Base-by-base conservation (phyloP, 2,329 filamentous ascomycete genomes). In the Graphilbum fragrans region DNA sequence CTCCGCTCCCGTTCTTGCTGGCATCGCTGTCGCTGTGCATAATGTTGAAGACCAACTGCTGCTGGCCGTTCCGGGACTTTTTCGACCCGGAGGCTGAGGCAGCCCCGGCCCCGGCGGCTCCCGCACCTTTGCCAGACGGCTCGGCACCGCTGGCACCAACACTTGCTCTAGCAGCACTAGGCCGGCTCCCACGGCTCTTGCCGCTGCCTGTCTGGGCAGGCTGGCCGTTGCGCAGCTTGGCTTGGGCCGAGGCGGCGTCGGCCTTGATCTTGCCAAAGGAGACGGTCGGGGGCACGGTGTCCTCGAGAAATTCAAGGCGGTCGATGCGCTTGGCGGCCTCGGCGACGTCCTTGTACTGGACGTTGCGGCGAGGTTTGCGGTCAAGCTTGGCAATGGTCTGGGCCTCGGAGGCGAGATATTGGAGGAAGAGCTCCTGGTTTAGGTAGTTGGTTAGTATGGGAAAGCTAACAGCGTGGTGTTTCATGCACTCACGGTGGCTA, bases 381-480 rank as follows among this genome's bases (percentile, higher is more conserved):
- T 96, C 92, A 1, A 87, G 74, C 56, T 92, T 93, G 53, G 88
- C 83, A 53, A 94, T 84, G 54, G 84, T 88, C 58, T 94, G 80
- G 21, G 82, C 81, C 58, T 93, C 84, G 47, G 82, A 74, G 18
- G 88, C 80, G 21, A 98, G 74, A 59, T 96, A 83, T 59, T 94
- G 86, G 50, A 98, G 81, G 65, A 98, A 96, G 72, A 94, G 80
- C 64, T 98, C 92, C 82, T 88, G n/a, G n/a, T n/a, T n/a, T n/a
- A 18, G 32, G 9, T 11, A 32, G 43, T 20, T 4, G 3, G 38
- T 25, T 32, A 37, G 17, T 23, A 11, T n/a, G 17, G 9, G n/a
- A 3, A 4, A 8, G 32, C 32, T 29, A 3, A 7, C 35, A 12
- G 27, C 2, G 27, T 16, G 4, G 16, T 17, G 36, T 20, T 19